Base-by-base conservation (phyloP, 1,139 yeast species). In the Zhuliangozyma blackwelliae region DNA sequence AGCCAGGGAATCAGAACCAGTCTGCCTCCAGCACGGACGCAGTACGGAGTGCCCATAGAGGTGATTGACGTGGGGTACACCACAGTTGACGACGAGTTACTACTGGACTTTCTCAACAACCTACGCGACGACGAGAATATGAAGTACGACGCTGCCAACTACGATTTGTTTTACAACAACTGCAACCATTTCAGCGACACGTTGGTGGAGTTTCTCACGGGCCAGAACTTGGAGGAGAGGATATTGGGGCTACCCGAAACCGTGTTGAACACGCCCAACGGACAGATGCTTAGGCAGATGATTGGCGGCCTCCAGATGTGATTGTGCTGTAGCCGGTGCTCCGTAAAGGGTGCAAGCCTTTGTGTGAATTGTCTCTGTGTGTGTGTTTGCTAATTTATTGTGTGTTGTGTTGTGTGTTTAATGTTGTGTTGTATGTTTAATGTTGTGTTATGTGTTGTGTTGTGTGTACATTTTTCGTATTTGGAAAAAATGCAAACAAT, bases 181-280 rank as follows among this genome's bases (percentile, higher is more conserved):
- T 82, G 89, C 55, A 82, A 82, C 57, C 84, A 82, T 46, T 80
- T 82, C 58, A 69, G 83, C 11, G 74, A 79, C 45, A 77, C 72
- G 33, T 50, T 77, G 39, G 54, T 76, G 33, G 81, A 81, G 46
- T 81, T 82, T 46, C 60, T 80, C 44, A 79, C 77, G 29, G 85
- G 82, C 11, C 61, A 65, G 42, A 58, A 58, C 39, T 51, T 70
- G 50, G 61, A 75, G 58, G 58, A 82, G 65, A 36, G 65, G 48
- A 79, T 82, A 22, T 57, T 72, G 35, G 57, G 65, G 21, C 62
- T 81, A 31, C 88, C 89, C 0, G 67, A 70, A 32, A 66, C 64
- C 28, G 87, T 82, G 2, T 63, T 81, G 41, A 61, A 60, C 28
- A 74, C 84, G 1, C 86, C 87, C 2, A 75, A 77, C 44, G 88